Evolutionary conservation across 176 grass and related monocot species (phyloP).

Genomic region (Oropetium thomaeum): DNA sequence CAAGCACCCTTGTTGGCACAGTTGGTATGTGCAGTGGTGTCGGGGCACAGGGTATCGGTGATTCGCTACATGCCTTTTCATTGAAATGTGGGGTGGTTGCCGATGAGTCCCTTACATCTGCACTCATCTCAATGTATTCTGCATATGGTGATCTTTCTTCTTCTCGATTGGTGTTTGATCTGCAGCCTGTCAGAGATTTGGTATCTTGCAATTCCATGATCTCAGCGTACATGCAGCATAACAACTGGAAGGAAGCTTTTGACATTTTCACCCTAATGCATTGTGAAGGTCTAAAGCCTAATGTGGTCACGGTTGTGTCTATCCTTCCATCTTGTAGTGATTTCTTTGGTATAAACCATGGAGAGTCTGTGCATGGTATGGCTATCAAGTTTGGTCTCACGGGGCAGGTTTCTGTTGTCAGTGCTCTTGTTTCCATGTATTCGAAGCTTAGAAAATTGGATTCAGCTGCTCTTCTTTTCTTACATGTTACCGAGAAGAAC

Average conservation of each 20-base stretch:
- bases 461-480: slow-evolving; percentile 46
- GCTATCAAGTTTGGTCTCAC: slow-evolving; percentile 52
- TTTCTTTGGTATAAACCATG: slow-evolving; percentile 31
- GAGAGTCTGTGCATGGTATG: slow-evolving; percentile 55
- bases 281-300: slow-evolving; percentile 25
- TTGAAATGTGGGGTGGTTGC: slow-evolving; percentile 47
- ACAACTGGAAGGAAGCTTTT: slow-evolving; percentile 40
- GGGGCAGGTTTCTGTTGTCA: slow-evolving; percentile 47
- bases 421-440: slow-evolving; percentile 73
- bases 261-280: slow-evolving; percentile 49
- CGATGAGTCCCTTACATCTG: slow-evolving; percentile 44
- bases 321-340: slow-evolving; percentile 57
- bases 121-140: slow-evolving; percentile 63
- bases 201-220: slow-evolving; percentile 71
- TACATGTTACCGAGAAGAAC: slow-evolving; percentile 18
- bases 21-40: slow-evolving; percentile 32
- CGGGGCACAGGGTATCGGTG: neutral
- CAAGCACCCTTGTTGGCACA: slow-evolving; percentile 44
- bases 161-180: slow-evolving; percentile 48
- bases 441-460: slow-evolving; percentile 45
- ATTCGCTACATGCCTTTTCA: slow-evolving; percentile 45
- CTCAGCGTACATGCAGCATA: slow-evolving; percentile 44
- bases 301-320: slow-evolving; percentile 56
- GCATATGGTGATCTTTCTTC: slow-evolving; percentile 39
- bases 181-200: slow-evolving; percentile 32